Evolutionary conservation across 768 basidiomycete species (phyloP).

Genomic region (Boletus fagicola): DNA sequence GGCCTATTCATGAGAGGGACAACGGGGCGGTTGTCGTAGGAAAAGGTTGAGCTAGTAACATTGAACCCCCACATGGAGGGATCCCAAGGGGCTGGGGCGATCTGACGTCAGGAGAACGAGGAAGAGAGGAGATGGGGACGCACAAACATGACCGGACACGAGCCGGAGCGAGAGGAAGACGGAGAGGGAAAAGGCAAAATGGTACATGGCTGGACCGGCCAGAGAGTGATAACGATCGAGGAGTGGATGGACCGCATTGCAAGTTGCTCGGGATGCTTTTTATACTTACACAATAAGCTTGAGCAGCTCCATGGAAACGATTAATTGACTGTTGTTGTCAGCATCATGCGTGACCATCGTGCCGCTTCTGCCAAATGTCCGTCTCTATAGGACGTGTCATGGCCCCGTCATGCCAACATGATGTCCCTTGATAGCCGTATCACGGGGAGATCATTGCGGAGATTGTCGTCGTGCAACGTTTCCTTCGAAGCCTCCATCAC

Average conservation of each 20-base stretch:
- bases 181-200: not conserved
- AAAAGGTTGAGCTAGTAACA: conserved; percentile 51
- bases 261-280: not conserved
- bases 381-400: not conserved
- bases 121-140: not conserved
- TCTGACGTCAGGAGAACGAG: not conserved
- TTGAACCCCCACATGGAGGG: conserved; percentile 70
- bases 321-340: too few species aligned
- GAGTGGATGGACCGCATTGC: too few species aligned
- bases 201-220: conserved; percentile 24
- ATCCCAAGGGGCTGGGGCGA: conserved; percentile 45
- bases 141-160: conserved; percentile 20
- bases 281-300: too few species aligned
- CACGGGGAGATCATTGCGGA: conserved; percentile 11
- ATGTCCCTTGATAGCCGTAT: not conserved
- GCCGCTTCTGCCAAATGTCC: not conserved
- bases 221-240: not conserved
- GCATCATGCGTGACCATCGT: too few species aligned
- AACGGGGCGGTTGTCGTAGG: conserved; percentile 66
- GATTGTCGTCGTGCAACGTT: conserved; percentile 21
- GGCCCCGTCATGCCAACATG: not conserved
- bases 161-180: conserved; percentile 4
- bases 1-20: conserved; percentile 36
- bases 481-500: not conserved
- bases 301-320: not conserved